Base-by-base conservation (phyloP, 768 basidiomycete genomes). In the Phanerochaete carnosa region DNA sequence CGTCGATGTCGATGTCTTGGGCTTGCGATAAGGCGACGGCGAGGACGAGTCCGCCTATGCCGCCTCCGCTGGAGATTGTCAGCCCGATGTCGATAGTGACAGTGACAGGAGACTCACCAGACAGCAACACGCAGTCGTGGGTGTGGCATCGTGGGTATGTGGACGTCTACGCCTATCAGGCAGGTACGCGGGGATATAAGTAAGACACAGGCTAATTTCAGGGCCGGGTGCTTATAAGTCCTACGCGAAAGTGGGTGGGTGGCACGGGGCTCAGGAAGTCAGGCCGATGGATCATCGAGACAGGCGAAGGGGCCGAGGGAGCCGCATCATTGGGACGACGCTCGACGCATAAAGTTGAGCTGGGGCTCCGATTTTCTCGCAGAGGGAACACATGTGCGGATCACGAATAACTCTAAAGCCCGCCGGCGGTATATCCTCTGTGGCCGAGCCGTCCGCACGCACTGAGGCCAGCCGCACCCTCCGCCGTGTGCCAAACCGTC, bases 71-170 rank as follows among this genome's bases (percentile, higher is more conserved):
- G 25, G 4, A 19, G 8, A 19, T 4, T 8, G 55, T 43, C 16
- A n/a, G 55, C 5, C 25, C 3, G 22, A 13, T 11, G n/a, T 26
- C 8, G 28, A n/a, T 16, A 12, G 25, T 8, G 7, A 55, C 35
- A 39, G 22, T 19, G 9, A 29, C 9, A n/a, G n/a, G n/a, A 22
- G 52, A 72, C 76, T 61, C 63, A 85, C 85, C 83, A 84, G 45
- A 86, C 82, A 22, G 78, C 83, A 56, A 85, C 81, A 64, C 39
- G 39, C 39, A 43, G 39, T 19, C 39, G 8, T 19, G 39, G 39
- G 19, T 19, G 39, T 19, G 39, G 19, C 33, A 35, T 9, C 37
- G 56, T 54, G 52, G 56, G 57, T 39, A 28, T 23, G 54, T 37
- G 22, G 30, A 52, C 32, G 19, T 26, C 32, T 13, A 45, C 26